phyloP scores from a whole-genome alignment of 2,329 filamentous ascomycete species.

The Hypoxylon sp. region DNA sequence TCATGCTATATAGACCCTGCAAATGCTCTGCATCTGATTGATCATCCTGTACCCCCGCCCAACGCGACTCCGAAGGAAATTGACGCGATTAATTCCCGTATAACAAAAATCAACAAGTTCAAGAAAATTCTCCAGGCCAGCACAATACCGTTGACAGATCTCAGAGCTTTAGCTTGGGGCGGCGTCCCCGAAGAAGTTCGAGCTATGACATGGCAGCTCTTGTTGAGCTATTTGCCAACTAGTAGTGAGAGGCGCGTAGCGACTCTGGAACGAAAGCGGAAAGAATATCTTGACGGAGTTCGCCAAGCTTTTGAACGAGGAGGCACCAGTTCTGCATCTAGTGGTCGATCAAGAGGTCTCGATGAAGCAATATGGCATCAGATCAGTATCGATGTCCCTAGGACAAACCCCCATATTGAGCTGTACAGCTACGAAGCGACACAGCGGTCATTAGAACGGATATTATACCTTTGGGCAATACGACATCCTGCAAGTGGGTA shows the following conservation, averaged over 20 bases:
- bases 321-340: constrained; percentile 61
- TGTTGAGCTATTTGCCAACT: constrained; percentile 96
- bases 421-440: constrained; percentile 97
- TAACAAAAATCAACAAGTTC: constrained; percentile 98
- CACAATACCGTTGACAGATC: constrained; percentile 86
- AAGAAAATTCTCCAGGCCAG: constrained; percentile 95
- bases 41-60: constrained; percentile 81
- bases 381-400: constrained; percentile 97
- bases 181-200: constrained; percentile 95
- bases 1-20: constrained; percentile 74
- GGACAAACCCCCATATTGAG: constrained; percentile 95
- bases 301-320: constrained; percentile 78
- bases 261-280: constrained; percentile 92
- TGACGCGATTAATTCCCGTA: constrained; percentile 87
- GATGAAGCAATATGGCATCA: constrained; percentile 99
- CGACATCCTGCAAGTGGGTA: constrained; percentile 97
- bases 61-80: constrained; percentile 86
- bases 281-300: constrained; percentile 96
- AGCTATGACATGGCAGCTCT: constrained; percentile 98
- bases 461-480: constrained; percentile 97
- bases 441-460: constrained; percentile 92
- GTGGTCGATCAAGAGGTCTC: constrained; percentile 74
- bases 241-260: constrained; percentile 93
- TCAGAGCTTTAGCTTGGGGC: constrained; percentile 91
- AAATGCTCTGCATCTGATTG: constrained; percentile 94